These are phyloP conservation scores for Pneumocystis wakefieldiae DNA, from an alignment of 1,139 yeast genomes.

Conservation along the genomic window DNA sequence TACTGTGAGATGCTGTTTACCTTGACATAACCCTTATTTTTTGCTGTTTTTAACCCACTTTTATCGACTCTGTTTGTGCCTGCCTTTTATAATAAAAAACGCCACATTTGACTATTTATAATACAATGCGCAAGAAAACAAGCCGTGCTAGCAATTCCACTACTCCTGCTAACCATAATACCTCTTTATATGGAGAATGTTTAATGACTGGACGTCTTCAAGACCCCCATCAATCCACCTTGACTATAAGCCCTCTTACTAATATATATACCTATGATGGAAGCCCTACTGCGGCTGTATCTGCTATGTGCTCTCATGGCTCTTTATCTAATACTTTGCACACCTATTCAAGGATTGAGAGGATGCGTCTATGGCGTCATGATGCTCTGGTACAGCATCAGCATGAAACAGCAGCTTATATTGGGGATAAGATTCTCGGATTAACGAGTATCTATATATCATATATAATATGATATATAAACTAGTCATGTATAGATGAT, in stretches of 20 bases:
- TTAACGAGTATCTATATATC: slow-evolving; percentile 29
- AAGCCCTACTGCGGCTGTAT: not conserved
- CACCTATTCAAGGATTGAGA: slow-evolving; percentile 46
- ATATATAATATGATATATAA: not conserved
- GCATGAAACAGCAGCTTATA: slow-evolving; percentile 72
- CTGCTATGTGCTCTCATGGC: not conserved
- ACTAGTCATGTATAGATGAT: slow-evolving; percentile 34
- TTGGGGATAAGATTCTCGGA: slow-evolving; percentile 80
- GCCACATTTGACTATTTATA: not conserved
- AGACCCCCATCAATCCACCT: slow-evolving; percentile 5
- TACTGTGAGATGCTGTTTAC: too few relatives aligned
- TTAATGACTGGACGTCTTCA: not conserved
- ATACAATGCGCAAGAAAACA: not conserved
- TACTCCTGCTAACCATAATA: not conserved
- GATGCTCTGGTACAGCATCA: slow-evolving; percentile 91
- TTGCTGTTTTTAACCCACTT: not conserved
- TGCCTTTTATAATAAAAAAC: not conserved
- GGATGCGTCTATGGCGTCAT: slow-evolving; percentile 79
- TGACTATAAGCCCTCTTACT: slow-evolving; percentile 10
- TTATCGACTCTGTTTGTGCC: not conserved
- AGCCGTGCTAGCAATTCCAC: not conserved
- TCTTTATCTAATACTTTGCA: not conserved
- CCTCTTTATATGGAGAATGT: not conserved
- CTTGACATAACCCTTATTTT: too few relatives aligned
- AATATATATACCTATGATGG: not conserved